Base-by-base conservation (phyloP, 768 basidiomycete genomes). In the Termitomyces sp. region DNA sequence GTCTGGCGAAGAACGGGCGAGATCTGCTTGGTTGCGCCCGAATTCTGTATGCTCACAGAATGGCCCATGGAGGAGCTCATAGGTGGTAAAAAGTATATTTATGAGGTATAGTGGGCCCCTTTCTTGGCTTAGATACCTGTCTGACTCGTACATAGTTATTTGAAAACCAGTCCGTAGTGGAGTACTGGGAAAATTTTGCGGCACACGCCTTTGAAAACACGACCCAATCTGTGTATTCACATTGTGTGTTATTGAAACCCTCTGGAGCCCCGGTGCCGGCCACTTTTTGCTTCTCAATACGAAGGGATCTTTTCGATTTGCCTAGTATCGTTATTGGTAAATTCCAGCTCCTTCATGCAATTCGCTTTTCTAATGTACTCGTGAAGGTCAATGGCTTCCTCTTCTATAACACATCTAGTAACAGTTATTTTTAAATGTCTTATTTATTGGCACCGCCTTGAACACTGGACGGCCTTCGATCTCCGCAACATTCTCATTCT, bases 1-100 rank as follows among this genome's bases (percentile, higher is more conserved):
- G 91, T 96, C 11, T 99, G 96, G 96, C 86, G 97, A 44, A 81
- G 97, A 50, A 99, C 97, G 19, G 97, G 97, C 64, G 97, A 99
- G 73, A 94, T 99, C 25, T 95, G 94, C 66, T 85, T 97, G 45
- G 97, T 94, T 46, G 95, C 94, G 0, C 90, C 93, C 5, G 97
- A 99, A 72, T 98, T 99, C 67, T 91, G 89, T 69, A 88, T 92
- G 81, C 76, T 99, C 59, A 94, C 93, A 9, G 92, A 89, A 63
- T 95, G 93, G 91, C 83, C 84, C 9, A 79, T 88, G 70, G 88
- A 91, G 59, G 94, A 98, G 61, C 78, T 99, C 39, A 72, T 79
- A 30, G 79, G 79, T 25, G 75, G 73, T 44, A 79, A 80, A 69
- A 83, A 81, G 64, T 82, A 78, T 67, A 85, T 86, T 53, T 86